Conservation (phyloP, 371 early-diverging fungal genomes). For the Batkoa obscura region DNA sequence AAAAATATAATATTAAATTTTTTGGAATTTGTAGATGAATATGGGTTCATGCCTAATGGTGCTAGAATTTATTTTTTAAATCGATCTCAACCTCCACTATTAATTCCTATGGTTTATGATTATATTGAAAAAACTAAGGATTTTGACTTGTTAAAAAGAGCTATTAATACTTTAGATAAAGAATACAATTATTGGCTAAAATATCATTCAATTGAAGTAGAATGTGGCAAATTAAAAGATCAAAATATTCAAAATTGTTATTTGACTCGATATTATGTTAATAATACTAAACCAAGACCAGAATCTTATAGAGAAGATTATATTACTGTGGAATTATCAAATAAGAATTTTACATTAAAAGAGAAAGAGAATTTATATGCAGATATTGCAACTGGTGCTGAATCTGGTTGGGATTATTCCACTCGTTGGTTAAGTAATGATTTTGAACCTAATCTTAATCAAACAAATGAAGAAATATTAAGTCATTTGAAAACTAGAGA, state of each 20-base stretch:
- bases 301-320: slow-evolving; percentile 62
- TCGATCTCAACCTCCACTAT: slow-evolving; percentile 73
- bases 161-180: slow-evolving; percentile 30
- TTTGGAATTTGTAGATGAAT: slow-evolving; percentile 37
- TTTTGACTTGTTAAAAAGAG: slow-evolving; percentile 18
- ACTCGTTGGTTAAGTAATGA: slow-evolving; percentile 37
- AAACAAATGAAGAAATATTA: slow-evolving; percentile 12
- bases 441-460: background rate
- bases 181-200: slow-evolving; percentile 51
- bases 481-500: slow-evolving; percentile 31
- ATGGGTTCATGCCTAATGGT: slow-evolving; percentile 38
- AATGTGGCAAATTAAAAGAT: background rate
- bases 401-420: slow-evolving; percentile 88
- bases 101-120: slow-evolving; percentile 41
- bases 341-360: slow-evolving; percentile 10
- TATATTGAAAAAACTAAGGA: slow-evolving; percentile 36
- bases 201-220: slow-evolving; percentile 25
- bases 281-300: slow-evolving; percentile 41
- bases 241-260: slow-evolving; percentile 7
- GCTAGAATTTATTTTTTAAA: slow-evolving; percentile 56
- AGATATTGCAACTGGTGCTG: slow-evolving; percentile 64
- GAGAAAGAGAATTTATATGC: slow-evolving; percentile 24
- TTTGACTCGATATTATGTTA: slow-evolving; percentile 35
- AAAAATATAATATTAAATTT: slow-evolving; percentile 47
- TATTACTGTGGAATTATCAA: slow-evolving; percentile 18